Conservation (phyloP, 2,329 filamentous ascomycete genomes). For the Neonectria coccinea region DNA sequence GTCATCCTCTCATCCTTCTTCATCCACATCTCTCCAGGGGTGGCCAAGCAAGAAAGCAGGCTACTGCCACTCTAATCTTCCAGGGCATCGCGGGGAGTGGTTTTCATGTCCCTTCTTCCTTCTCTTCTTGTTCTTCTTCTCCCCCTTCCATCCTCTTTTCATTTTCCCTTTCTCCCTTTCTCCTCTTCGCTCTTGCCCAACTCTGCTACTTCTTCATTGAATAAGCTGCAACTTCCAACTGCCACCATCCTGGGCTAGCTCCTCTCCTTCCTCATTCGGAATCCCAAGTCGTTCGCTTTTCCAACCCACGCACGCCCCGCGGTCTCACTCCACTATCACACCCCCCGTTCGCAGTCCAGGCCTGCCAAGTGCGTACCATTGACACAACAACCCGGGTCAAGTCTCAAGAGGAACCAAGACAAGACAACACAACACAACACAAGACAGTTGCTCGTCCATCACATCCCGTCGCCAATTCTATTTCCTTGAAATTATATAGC, state of each 20-base stretch:
- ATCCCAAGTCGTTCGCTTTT: slow-evolving; percentile 30
- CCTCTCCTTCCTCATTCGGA: slow-evolving; percentile 14
- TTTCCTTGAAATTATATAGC: slow-evolving; percentile 7
- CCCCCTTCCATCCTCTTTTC: slow-evolving; percentile 10
- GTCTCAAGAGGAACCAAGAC: neutral
- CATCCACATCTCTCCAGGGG: slow-evolving; percentile 38
- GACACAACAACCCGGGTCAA: slow-evolving; percentile 3
- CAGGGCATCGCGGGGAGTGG: slow-evolving; percentile 36
- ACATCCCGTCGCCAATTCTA: slow-evolving; percentile 6
- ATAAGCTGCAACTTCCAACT: slow-evolving; percentile 17
- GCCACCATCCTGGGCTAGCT: slow-evolving; percentile 26
- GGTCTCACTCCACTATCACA: slow-evolving; percentile 14
- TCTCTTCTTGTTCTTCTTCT: neutral
- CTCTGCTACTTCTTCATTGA: slow-evolving; percentile 13
- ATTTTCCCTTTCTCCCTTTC: neutral
- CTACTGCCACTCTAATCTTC: slow-evolving; percentile 36
- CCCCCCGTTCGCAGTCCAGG: slow-evolving; percentile 25
- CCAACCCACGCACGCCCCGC: slow-evolving; percentile 5
- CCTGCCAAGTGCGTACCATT: slow-evolving; percentile 8
- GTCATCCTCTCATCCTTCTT: slow-evolving; percentile 34
- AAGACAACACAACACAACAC: neutral
- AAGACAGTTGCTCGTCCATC: slow-evolving; percentile 2
- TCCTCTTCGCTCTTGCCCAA: slow-evolving; percentile 17
- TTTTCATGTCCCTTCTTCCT: slow-evolving; percentile 13
- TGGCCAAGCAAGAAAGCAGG: slow-evolving; percentile 29